Evolutionary conservation across 2,329 filamentous ascomycete species (phyloP), one percentile per base, ranked within the genome.

Genomic region (Ceratocystis colombiana): DNA sequence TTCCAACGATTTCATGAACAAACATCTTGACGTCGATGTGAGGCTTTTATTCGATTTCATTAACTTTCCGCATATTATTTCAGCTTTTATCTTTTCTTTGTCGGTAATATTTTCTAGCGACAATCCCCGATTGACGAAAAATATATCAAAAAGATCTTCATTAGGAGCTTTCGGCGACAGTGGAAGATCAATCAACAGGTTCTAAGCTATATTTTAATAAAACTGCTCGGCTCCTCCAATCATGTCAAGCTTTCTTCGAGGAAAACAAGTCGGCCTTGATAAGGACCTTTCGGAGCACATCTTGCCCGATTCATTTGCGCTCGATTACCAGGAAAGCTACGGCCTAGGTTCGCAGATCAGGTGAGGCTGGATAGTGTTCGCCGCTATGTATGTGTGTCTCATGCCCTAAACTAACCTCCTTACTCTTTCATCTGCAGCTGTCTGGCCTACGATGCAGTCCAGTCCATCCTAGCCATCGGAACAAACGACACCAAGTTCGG

Each of bases 231-330:
- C 72, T 41, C 10, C 37, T 41, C 37, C 10, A 15, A 41, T 12
- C 8, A 96, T 96, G 92, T 86, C 92, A 66, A 85, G 88, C 72
- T 93, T 97, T 74, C 79, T 99, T 69, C 83, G 94, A 74, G 88
- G 89, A 71, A 96, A 96, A 81, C 94, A 97, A 81, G 85, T 90
- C 67, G 94, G 94, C 72, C 88, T 99, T 71, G 88, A 91, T 74
- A 89, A 88, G 76, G 94, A 97, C 77, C 82, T 99, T 70, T 96
- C 92, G 64, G 86, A 86, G 20, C 88, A 87, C 70, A 85, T 97
- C 69, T 80, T 84, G 20, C 83, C 90, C 46, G 88, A 90, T 69
- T 78, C 89, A 15, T 96, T 97, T 74, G 79, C 84, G 68, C 84
- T 93, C 28, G 91, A 96, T 74, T 90, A 96, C 76, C 88, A 90